These are phyloP conservation scores for Mikania micrantha DNA, from an alignment of 129 eudicot genomes.

Conservation along the genomic window DNA sequence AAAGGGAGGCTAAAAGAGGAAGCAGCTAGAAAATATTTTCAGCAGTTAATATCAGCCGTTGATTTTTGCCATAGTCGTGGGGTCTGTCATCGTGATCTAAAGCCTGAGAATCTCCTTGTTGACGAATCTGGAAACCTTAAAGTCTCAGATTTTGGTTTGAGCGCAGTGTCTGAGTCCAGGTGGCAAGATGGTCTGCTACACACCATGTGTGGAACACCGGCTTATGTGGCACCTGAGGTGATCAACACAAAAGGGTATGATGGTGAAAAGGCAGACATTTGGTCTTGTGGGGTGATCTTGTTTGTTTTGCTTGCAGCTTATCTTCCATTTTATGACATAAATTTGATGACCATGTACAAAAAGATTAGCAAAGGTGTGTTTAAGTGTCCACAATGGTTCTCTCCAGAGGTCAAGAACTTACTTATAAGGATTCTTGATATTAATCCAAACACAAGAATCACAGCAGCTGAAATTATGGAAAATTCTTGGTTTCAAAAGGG, in stretches of 20 bases:
- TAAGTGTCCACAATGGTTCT: slow-evolving; percentile 54
- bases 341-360: slow-evolving; percentile 55
- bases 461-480: slow-evolving; percentile 34
- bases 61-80: slow-evolving; percentile 73
- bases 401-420: slow-evolving; percentile 43
- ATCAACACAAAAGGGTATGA: slow-evolving; percentile 52
- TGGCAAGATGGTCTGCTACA: slow-evolving; percentile 73
- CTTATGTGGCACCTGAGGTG: slow-evolving; percentile 81
- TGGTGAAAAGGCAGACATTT: slow-evolving; percentile 62
- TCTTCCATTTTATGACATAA: slow-evolving; percentile 57
- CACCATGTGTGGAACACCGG: slow-evolving; percentile 80
- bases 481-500: slow-evolving; percentile 54
- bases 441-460: slow-evolving; percentile 45
- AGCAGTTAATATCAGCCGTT: slow-evolving; percentile 60
- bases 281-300: slow-evolving; percentile 81
- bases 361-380: slow-evolving; percentile 52
- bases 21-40: slow-evolving; percentile 50
- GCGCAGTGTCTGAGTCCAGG: slow-evolving; percentile 48
- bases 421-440: slow-evolving; percentile 52
- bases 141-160: slow-evolving; percentile 67
- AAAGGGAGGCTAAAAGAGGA: slow-evolving; percentile 68
- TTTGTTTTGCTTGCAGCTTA: slow-evolving; percentile 59
- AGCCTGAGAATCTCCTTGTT: slow-evolving; percentile 72
- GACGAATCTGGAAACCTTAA: slow-evolving; percentile 57
- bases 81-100: slow-evolving; percentile 70